These are phyloP conservation scores for Chrysoporthe cubensis DNA, from an alignment of 2,329 filamentous ascomycete species.

Conservation along the genomic window DNA sequence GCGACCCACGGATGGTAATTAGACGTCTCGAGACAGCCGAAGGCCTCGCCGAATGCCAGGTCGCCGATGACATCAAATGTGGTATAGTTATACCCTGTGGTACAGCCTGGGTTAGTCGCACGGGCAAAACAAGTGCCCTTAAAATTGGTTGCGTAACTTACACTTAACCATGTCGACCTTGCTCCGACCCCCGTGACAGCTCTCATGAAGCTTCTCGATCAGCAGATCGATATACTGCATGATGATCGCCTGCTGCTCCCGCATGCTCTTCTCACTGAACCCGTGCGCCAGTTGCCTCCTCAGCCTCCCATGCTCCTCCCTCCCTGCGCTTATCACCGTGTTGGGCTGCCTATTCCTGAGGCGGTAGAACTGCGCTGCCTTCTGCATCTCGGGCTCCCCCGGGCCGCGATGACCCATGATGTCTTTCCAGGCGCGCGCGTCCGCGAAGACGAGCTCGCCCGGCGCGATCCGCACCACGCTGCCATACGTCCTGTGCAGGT, in stretches of 20 bases:
- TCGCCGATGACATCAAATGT: slow-evolving; percentile 27
- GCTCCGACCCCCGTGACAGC: slow-evolving; percentile 3
- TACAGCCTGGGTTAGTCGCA: background rate
- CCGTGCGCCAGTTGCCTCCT: slow-evolving; percentile 24
- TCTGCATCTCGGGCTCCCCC: slow-evolving; percentile 14
- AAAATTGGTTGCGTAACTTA: background rate
- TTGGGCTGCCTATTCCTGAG: background rate
- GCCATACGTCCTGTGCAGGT: slow-evolving; percentile 43
- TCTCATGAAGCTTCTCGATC: slow-evolving; percentile 13
- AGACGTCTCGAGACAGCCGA: slow-evolving; percentile 22
- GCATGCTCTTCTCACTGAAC: slow-evolving; percentile 24
- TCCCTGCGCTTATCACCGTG: slow-evolving; percentile 10
- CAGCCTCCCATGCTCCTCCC: slow-evolving; percentile 23
- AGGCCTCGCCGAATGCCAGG: slow-evolving; percentile 27
- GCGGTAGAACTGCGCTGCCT: slow-evolving; percentile 14
- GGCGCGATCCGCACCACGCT: slow-evolving; percentile 47
- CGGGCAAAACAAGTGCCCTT: background rate
- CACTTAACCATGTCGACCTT: slow-evolving; percentile 18
- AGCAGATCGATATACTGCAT: slow-evolving; percentile 23
- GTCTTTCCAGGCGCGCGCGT: slow-evolving; percentile 40
- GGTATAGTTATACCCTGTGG: slow-evolving; percentile 25
- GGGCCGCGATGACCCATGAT: slow-evolving; percentile 35
- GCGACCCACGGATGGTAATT: slow-evolving; percentile 27
- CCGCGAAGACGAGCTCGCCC: slow-evolving; percentile 45
- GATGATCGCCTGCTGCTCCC: slow-evolving; percentile 26